phyloP scores from a whole-genome alignment of 2,329 filamentous ascomycete genomes.

The Phialophora macrospora region DNA sequence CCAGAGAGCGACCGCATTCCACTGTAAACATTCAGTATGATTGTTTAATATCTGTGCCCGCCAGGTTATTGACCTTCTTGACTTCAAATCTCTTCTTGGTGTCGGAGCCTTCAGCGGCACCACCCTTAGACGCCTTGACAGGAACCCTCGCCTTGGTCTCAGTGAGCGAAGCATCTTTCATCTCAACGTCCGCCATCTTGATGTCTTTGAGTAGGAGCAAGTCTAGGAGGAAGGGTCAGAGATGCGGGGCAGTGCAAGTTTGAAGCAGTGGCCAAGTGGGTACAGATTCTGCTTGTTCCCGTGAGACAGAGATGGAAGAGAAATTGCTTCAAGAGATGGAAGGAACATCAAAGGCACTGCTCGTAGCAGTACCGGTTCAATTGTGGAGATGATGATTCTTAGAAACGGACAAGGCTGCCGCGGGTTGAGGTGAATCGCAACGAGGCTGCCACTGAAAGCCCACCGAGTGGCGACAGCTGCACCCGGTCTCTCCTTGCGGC shows the following conservation, averaged over 20 bases:
- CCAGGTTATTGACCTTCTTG: constrained; percentile 75
- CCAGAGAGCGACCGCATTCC: constrained; percentile 98
- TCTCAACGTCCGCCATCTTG: constrained; percentile 91
- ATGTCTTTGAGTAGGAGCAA: neutral
- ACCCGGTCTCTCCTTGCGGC: neutral
- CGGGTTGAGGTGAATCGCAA: neutral
- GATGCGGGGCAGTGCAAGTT: constrained; percentile 1
- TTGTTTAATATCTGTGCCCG: constrained; percentile 48
- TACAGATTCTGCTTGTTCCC: neutral
- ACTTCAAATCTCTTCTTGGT: constrained; percentile 96
- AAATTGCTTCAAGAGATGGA: no score
- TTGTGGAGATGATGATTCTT: neutral
- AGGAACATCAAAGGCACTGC: neutral
- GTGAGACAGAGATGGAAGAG: neutral
- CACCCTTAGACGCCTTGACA: constrained; percentile 62
- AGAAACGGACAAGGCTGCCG: neutral
- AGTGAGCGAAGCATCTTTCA: constrained; percentile 77
- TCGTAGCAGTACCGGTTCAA: neutral
- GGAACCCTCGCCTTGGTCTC: constrained; percentile 60
- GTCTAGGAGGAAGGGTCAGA: constrained; percentile 11
- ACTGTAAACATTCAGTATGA: constrained; percentile 60
- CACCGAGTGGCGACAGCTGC: neutral
- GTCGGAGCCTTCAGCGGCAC: constrained; percentile 59
- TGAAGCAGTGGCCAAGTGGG: neutral
- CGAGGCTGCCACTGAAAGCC: neutral